Base-by-base conservation (phyloP, 2,329 filamentous ascomycete genomes). In the Hyphodiscus sp. region DNA sequence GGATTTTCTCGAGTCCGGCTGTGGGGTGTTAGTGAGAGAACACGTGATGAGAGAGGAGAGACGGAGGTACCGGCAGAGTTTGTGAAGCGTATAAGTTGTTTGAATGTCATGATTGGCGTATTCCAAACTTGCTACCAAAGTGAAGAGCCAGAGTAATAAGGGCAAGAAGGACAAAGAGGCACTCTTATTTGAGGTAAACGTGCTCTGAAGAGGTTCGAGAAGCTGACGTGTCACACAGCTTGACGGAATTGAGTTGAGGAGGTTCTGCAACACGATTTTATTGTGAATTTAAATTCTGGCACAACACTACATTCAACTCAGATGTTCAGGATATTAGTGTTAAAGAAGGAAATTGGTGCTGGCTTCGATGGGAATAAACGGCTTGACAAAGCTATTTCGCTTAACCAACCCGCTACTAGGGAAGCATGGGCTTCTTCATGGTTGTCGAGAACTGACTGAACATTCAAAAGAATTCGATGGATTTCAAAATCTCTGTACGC, bases 1-100 rank as follows among this genome's bases (percentile, higher is more conserved):
- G 72, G 50, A 76, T 73, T 54, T 82, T 79, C 67, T 86, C 83
- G 1, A 86, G 72, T 4, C 81, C 82, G 62, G 75, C 82, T 82
- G 60, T 19, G 15, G 1, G 13, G 19, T 47, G 26, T 52, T 33
- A 50, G 41, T 50, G 30, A 20, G 26, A 18, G 20, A n/a, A 20
- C 8, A 23, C 29, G 11, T 19, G 15, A 10, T 15, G 9, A 44
- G 8, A 10, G 20, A 26, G 20, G 9, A n/a, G 10, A 18, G 38
- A 20, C n/a, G 44, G 2, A 52, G 47, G 20, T 50, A 65, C 65
- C 56, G 26, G 63, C 59, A 51, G 65, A 64, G 16, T 53, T 62
- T 18, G 59, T 57, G 50, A 66, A 66, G 50, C 55, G 54, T 16
- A 62, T 52, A n/a, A 60, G 18, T 43, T 59, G 53, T 20, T 54